Percentiles rank a stretch among this genome's conserved stretches.
phyloP scores from a whole-genome alignment of 129 eudicot species.

The Lonicera japonica region DNA sequence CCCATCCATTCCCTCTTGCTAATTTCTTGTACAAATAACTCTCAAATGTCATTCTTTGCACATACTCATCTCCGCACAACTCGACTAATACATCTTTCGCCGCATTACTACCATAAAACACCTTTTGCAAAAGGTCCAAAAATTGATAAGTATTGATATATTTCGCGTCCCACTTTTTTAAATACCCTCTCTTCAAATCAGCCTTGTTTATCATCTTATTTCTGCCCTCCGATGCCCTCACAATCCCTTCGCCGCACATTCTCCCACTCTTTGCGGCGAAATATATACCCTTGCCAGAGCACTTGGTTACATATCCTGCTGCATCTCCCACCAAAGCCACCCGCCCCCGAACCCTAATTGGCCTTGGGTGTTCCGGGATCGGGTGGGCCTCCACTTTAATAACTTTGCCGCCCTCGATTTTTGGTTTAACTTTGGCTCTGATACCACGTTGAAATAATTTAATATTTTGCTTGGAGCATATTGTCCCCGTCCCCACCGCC shows the following conservation, averaged over 20 bases:
- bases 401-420: constrained; percentile 42
- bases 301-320: constrained; percentile 65
- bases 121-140: constrained; percentile 52
- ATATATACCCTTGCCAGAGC: constrained; percentile 65
- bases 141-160: constrained; percentile 37
- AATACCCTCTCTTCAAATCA: constrained; percentile 58
- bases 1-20: constrained; percentile 35
- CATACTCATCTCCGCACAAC: constrained; percentile 20
- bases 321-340: constrained; percentile 63
- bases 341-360: constrained; percentile 44
- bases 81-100: constrained; percentile 18
- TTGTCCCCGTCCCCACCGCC: constrained; percentile 61
- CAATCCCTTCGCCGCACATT: constrained; percentile 65
- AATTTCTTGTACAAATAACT: constrained; percentile 46
- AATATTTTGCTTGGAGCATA: constrained; percentile 26
- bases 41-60: constrained; percentile 19
- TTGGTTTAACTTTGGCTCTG: constrained; percentile 26
- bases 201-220: constrained; percentile 36
- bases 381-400: constrained; percentile 66
- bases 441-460: constrained; percentile 35
- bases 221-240: constrained; percentile 49
- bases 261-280: constrained; percentile 58
- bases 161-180: constrained; percentile 52
- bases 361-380: constrained; percentile 66
- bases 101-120: constrained; percentile 40